These are phyloP conservation scores for Pisolithus sp. DNA, from an alignment of 768 basidiomycete species.

Conservation along the genomic window DNA sequence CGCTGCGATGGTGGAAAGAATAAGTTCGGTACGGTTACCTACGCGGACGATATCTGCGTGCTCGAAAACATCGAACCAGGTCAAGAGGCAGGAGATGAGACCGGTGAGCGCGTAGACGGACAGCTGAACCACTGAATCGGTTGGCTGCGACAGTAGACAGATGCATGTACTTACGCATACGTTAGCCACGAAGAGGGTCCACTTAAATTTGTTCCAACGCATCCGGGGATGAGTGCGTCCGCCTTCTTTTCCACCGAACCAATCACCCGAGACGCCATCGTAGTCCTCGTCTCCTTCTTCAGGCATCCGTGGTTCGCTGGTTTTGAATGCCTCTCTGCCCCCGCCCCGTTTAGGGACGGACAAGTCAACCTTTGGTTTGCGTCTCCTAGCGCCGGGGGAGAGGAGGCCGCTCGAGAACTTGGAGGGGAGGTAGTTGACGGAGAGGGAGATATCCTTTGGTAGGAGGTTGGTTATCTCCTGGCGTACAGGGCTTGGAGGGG, in stretches of 20 bases:
- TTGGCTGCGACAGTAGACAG: too few relatives aligned
- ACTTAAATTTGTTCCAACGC: conserved; percentile 17
- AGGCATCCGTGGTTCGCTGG: conserved; percentile 48
- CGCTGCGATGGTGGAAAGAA: conserved; percentile 65
- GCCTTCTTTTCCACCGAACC: conserved; percentile 36
- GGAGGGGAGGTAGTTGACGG: conserved; percentile 67
- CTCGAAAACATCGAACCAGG: conserved; percentile 71
- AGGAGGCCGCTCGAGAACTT: conserved; percentile 58
- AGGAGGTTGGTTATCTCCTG: neutral
- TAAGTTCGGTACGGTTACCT: conserved; percentile 60
- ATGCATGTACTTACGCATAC: conserved; percentile 26
- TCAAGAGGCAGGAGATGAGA: conserved; percentile 61
- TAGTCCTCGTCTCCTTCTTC: conserved; percentile 49
- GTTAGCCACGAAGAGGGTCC: too few relatives aligned
- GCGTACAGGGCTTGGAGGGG: conserved; percentile 2
- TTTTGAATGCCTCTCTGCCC: conserved; percentile 47
- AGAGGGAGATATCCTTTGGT: conserved; percentile 33
- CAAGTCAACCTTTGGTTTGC: conserved; percentile 8
- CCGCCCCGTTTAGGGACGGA: neutral
- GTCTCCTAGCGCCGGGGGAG: conserved; percentile 34
- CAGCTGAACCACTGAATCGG: conserved; percentile 32
- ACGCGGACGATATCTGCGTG: conserved; percentile 67
- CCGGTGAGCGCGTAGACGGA: conserved; percentile 53
- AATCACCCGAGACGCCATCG: conserved; percentile 34
- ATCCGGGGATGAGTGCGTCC: conserved; percentile 37